These are phyloP conservation scores for Nothophaeocryptopus gaeumannii DNA, from an alignment of 2,329 filamentous ascomycete species.

Conservation along the genomic window DNA sequence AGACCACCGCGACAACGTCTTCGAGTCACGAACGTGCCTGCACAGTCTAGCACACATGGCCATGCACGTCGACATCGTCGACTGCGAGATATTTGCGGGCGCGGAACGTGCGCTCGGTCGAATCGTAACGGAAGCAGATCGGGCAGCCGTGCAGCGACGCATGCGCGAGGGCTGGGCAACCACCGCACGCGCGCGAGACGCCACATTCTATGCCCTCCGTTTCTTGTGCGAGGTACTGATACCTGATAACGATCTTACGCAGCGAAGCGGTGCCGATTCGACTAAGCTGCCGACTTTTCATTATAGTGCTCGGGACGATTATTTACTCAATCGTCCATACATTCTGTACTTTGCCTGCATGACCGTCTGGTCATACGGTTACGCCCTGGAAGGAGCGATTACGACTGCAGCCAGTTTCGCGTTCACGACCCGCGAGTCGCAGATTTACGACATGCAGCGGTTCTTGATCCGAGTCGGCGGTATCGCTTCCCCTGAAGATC, in stretches of 20 bases:
- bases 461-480: constrained; percentile 72
- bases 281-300: constrained; percentile 26
- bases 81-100: constrained; percentile 92
- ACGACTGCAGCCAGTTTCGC: constrained; percentile 35
- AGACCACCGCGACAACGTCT: constrained; percentile 66
- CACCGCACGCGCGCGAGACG: constrained; percentile 81
- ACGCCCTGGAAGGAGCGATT: constrained; percentile 76
- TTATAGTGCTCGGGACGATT: constrained; percentile 85
- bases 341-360: constrained; percentile 89
- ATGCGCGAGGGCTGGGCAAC: constrained; percentile 91
- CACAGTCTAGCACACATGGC: constrained; percentile 97
- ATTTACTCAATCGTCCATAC: constrained; percentile 88
- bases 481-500: constrained; percentile 71
- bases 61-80: constrained; percentile 96
- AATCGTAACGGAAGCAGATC: constrained; percentile 77
- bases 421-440: constrained; percentile 61
- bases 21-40: constrained; percentile 82
- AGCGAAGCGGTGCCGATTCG: not conserved
- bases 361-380: constrained; percentile 94
- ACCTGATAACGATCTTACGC: constrained; percentile 49
- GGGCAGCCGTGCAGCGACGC: constrained; percentile 72
- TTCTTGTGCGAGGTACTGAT: constrained; percentile 84
- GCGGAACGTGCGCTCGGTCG: constrained; percentile 81
- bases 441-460: constrained; percentile 72
- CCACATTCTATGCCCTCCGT: constrained; percentile 85